phyloP scores from a whole-genome alignment of 2,329 filamentous ascomycete genomes.

The Xylaria sp. region DNA sequence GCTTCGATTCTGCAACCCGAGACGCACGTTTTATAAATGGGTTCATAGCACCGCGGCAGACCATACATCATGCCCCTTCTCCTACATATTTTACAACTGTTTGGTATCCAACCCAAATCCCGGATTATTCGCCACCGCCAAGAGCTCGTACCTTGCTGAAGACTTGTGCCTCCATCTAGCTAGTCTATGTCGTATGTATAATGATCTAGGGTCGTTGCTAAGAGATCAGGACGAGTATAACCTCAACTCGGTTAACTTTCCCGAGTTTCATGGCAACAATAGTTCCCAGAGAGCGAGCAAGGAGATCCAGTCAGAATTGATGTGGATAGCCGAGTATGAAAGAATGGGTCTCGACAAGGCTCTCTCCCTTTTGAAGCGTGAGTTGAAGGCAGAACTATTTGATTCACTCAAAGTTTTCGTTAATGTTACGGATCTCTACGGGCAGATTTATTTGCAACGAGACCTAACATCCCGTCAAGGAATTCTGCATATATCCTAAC shows the following conservation, averaged over 20 bases:
- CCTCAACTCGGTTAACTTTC: constrained; percentile 33
- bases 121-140: background rate
- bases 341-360: background rate
- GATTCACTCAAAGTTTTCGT: too few relatives aligned
- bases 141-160: constrained; percentile 4
- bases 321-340: constrained; percentile 7
- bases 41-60: constrained; percentile 25
- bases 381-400: too few relatives aligned
- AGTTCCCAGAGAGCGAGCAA: too few relatives aligned
- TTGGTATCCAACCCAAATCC: background rate
- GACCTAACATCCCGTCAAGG: too few relatives aligned
- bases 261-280: constrained; percentile 10
- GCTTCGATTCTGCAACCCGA: background rate
- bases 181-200: constrained; percentile 40
- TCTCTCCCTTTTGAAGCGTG: background rate
- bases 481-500: too few relatives aligned
- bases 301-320: constrained; percentile 11
- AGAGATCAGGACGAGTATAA: constrained; percentile 40
- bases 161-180: constrained; percentile 26
- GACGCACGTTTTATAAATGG: constrained; percentile 21
- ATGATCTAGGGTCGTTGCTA: constrained; percentile 41
- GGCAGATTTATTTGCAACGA: too few relatives aligned
- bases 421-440: too few relatives aligned
- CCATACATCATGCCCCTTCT: constrained; percentile 24
- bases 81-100: constrained; percentile 21